Percentiles rank a stretch among this genome's conserved stretches.
phyloP scores from a whole-genome alignment of 1,284 basidiomycete genomes.

The Leccinum huronense region DNA sequence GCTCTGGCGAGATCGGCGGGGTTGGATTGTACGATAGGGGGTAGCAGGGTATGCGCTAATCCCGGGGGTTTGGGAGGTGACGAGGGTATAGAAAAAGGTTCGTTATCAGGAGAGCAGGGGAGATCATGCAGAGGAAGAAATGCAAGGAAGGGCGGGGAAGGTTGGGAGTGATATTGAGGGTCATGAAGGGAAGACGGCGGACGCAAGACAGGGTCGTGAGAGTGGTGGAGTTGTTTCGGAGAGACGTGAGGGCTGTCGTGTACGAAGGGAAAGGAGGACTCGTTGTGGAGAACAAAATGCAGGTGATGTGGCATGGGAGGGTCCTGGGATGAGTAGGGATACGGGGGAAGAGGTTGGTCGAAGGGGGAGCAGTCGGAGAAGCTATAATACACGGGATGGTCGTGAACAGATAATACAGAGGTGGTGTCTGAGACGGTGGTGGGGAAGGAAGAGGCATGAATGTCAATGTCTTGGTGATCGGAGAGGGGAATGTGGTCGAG shows the following conservation, averaged over 20 bases:
- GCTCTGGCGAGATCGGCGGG: conserved; percentile 28
- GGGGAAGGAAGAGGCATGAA: conserved; percentile 28
- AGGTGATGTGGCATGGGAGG: conserved; percentile 31
- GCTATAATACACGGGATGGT: conserved; percentile 35
- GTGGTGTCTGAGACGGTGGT: conserved; percentile 22
- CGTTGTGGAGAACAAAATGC: conserved; percentile 28
- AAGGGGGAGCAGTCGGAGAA: conserved; percentile 29
- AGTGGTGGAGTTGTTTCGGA: conserved; percentile 28
- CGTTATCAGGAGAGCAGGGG: conserved; percentile 21
- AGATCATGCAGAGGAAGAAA: conserved; percentile 31
- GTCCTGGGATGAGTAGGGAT: conserved; percentile 32
- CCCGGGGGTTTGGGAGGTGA: conserved; percentile 24
- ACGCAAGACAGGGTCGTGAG: conserved; percentile 26
- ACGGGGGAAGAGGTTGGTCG: conserved; percentile 21
- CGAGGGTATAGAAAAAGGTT: conserved; percentile 23
- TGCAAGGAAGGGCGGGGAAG: conserved; percentile 27
- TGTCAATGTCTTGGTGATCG: conserved; percentile 36
- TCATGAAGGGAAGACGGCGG: conserved; percentile 28
- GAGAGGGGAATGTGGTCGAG: conserved; percentile 21
- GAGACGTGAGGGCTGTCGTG: conserved; percentile 30
- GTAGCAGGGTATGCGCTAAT: conserved; percentile 33
- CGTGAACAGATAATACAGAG: conserved; percentile 38
- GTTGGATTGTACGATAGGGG: conserved; percentile 36
- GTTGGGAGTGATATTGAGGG: conserved; percentile 28
- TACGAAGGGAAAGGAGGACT: conserved; percentile 24